A percentile compares a stretch with the other conserved stretches of the same genome.
Evolutionary conservation across 148 eudicot species (phyloP).

Genomic region (Vaccinium vitisidaea): DNA sequence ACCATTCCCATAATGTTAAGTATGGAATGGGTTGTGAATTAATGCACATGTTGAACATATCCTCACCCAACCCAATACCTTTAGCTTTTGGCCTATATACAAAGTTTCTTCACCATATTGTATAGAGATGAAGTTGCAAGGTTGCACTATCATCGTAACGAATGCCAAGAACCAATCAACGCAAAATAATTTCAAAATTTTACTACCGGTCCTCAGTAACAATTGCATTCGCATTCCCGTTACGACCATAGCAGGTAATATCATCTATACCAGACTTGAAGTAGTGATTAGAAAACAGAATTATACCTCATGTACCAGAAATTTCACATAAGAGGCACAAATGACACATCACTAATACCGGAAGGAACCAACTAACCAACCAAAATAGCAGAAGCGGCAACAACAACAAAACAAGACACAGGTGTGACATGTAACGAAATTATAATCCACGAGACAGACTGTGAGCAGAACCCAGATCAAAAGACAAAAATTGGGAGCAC

Average conservation of each 20-base stretch:
- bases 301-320: not conserved
- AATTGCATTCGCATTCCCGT: not conserved
- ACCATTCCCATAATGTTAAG: not conserved
- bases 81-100: not conserved
- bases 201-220: not conserved
- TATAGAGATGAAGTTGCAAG: not conserved
- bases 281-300: no score
- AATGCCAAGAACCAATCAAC: not conserved
- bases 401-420: not conserved
- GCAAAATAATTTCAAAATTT: not conserved
- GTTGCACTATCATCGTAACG: not conserved
- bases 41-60: not conserved
- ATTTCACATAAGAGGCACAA: constrained; percentile 7
- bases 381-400: not conserved
- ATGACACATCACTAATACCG: not conserved
- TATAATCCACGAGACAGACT: not conserved
- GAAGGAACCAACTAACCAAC: constrained; percentile 1
- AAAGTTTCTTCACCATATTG: not conserved
- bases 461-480: constrained; percentile 8
- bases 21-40: not conserved
- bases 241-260: not conserved
- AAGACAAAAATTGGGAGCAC: not conserved
- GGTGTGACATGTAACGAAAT: not conserved
- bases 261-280: not conserved
- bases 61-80: not conserved